Evolutionary conservation across 768 basidiomycete species (phyloP).

Genomic region (Lactarius sp.): DNA sequence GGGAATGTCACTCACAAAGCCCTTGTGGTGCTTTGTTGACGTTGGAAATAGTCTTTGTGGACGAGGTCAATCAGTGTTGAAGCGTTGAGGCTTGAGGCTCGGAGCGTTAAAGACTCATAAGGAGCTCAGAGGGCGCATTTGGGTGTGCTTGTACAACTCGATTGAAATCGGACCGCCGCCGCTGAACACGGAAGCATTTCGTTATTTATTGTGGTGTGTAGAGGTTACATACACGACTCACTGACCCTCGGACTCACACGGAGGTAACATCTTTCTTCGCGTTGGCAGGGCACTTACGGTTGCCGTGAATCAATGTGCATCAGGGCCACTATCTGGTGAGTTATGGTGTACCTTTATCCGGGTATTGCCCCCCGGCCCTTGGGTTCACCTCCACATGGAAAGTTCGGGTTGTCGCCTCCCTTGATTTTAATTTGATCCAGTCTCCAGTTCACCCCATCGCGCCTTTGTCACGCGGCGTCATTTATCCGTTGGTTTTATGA

Average conservation of each 20-base stretch:
- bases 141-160: neutral
- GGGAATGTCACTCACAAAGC: too few relatives aligned
- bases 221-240: too few relatives aligned
- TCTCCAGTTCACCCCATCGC: neutral
- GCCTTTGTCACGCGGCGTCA: conserved; percentile 17
- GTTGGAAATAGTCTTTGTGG: too few relatives aligned
- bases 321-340: conserved; percentile 8
- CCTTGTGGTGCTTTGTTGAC: too few relatives aligned
- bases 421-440: conserved; percentile 6
- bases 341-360: neutral
- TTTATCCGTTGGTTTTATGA: conserved; percentile 12
- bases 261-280: neutral
- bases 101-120: neutral
- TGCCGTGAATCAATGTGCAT: neutral
- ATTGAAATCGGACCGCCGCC: conserved; percentile 12
- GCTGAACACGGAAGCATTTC: neutral
- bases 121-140: neutral
- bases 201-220: neutral
- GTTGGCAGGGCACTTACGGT: neutral
- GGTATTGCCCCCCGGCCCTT: neutral
- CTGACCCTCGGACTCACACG: conserved; percentile 4
- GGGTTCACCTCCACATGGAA: neutral
- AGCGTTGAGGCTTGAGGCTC: neutral
- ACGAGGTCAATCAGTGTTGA: too few relatives aligned
- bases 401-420: conserved; percentile 5